These are phyloP conservation scores for Geranomyces michiganensis DNA, from an alignment of 192 early-diverging fungal genomes.

Conservation along the genomic window DNA sequence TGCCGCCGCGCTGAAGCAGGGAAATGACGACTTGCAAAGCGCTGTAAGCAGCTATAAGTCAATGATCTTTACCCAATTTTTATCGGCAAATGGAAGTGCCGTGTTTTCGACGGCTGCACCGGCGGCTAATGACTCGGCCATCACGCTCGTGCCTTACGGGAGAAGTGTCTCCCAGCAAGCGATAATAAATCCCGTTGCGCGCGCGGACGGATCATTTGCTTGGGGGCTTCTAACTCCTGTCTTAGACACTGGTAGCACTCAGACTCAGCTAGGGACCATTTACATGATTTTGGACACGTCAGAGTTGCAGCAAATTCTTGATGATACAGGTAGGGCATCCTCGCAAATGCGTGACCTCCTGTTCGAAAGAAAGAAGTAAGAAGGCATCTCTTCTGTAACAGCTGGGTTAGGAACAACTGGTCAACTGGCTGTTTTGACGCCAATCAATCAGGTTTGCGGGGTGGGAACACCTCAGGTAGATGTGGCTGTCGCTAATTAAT, in stretches of 20 bases:
- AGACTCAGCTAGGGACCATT: neutral
- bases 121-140: neutral
- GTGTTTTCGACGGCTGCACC: neutral
- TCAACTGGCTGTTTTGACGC: neutral
- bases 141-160: neutral
- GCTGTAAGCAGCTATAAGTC: neutral
- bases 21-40: slow-evolving; percentile 8
- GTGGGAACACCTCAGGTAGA: neutral
- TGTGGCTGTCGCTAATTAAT: neutral
- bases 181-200: neutral
- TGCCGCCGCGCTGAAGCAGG: neutral
- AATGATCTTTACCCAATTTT: slow-evolving; percentile 9
- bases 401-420: slow-evolving; percentile 6
- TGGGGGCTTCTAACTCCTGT: slow-evolving; percentile 8
- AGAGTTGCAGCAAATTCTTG: neutral
- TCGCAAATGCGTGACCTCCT: neutral
- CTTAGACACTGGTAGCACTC: neutral
- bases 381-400: neutral
- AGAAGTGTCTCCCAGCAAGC: neutral
- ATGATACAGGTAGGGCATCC: neutral
- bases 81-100: neutral
- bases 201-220: slow-evolving; percentile 1
- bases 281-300: neutral
- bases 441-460: neutral
- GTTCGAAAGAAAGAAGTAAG: too few species aligned